Percentiles rank a stretch among this genome's conserved stretches.
phyloP scores from a whole-genome alignment of 306 rosid species.

The Mucuna pruriens region DNA sequence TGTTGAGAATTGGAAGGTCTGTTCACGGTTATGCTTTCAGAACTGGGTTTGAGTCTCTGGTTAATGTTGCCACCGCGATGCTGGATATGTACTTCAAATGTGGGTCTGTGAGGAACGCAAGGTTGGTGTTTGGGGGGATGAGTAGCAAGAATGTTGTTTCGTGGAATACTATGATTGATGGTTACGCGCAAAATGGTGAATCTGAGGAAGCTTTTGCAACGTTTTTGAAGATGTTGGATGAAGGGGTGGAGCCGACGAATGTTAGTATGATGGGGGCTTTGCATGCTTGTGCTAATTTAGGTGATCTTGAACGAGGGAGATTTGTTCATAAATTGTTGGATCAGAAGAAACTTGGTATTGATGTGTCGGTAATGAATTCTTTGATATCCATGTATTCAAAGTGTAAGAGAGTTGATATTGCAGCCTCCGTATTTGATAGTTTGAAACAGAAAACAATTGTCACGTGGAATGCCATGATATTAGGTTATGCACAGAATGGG shows the following conservation, averaged over 20 bases:
- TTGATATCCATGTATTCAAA: slow-evolving; percentile 93
- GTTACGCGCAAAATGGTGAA: slow-evolving; percentile 70
- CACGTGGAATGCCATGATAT: slow-evolving; percentile 93
- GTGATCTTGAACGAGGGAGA: slow-evolving; percentile 69
- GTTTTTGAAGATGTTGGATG: slow-evolving; percentile 73
- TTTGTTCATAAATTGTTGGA: slow-evolving; percentile 63
- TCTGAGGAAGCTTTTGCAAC: slow-evolving; percentile 65
- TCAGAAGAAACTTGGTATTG: slow-evolving; percentile 52
- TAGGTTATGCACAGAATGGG: slow-evolving; percentile 89
- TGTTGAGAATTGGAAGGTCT: slow-evolving; percentile 69
- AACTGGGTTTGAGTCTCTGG: slow-evolving; percentile 66
- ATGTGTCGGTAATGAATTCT: slow-evolving; percentile 77
- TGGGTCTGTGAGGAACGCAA: slow-evolving; percentile 57
- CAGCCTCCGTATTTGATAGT: slow-evolving; percentile 62
- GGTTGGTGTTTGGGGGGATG: slow-evolving; percentile 69
- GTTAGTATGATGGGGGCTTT: slow-evolving; percentile 79
- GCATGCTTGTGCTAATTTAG: slow-evolving; percentile 85
- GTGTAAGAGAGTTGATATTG: slow-evolving; percentile 78
- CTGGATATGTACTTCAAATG: slow-evolving; percentile 89
- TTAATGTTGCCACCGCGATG: slow-evolving; percentile 69
- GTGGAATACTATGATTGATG: slow-evolving; percentile 91
- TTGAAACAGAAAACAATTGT: slow-evolving; percentile 67
- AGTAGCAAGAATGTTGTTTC: slow-evolving; percentile 71
- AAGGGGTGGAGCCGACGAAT: slow-evolving; percentile 68
- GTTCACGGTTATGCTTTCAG: slow-evolving; percentile 73